Conservation (phyloP, 169 alveolate genomes). For the Perkinsus olseni region DNA sequence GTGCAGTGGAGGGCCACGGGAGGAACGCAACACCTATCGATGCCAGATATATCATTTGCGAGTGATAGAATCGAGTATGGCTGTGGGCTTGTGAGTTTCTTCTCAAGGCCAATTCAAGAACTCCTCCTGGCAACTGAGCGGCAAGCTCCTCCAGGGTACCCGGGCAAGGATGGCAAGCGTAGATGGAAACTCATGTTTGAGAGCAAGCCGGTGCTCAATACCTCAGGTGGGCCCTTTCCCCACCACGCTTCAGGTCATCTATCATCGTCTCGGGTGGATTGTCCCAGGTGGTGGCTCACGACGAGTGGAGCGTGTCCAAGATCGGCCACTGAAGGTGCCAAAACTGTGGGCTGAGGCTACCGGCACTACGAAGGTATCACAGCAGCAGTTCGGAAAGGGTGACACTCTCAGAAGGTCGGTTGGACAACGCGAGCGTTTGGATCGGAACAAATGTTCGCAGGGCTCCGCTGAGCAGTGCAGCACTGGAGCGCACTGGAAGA, state of each 20-base stretch:
- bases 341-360: neutral
- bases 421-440: no score
- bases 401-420: neutral
- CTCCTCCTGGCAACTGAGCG: neutral
- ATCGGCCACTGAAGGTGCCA: neutral
- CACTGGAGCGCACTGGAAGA: neutral
- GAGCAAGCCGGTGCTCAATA: neutral
- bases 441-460: neutral
- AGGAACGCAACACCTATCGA: neutral
- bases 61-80: neutral
- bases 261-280: neutral
- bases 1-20: neutral
- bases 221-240: neutral
- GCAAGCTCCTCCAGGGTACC: neutral
- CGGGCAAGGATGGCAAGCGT: neutral
- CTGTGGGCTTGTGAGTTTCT: neutral
- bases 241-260: neutral
- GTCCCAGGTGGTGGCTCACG: neutral
- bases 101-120: neutral
- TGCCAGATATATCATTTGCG: neutral
- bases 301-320: neutral
- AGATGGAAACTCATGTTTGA: neutral
- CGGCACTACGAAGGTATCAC: neutral
- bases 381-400: neutral
- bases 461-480: neutral